Evolutionary conservation across 1,139 yeast species (phyloP), one percentile per base, ranked within the genome.

Genomic region (Zygosaccharomyces pseudobailii): DNA sequence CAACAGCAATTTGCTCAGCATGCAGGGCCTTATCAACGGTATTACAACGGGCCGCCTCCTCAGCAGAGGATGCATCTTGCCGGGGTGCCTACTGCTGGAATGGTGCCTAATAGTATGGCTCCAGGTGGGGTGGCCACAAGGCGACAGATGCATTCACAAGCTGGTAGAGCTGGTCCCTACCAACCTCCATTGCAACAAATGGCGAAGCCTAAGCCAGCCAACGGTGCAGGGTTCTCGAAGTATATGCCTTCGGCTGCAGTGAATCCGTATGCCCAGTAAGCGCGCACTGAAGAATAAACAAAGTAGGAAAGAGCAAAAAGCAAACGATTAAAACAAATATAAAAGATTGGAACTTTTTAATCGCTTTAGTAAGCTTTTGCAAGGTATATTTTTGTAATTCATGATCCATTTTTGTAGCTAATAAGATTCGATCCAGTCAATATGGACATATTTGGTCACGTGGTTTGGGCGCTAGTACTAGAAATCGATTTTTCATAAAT

Each of bases 141-240:
- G 17, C 46, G 38, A n/a, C 43, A 38, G 22, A 37, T 42, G 45
- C 22, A 39, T 22, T 36, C 47, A 19, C 35, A 36, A 24, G 47
- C 38, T 23, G 45, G 49, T 44, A 40, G 46, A 47, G 46, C 42
- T 40, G 53, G 50, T 37, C 42, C 50, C 42, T 46, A 44, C 40
- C 47, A 42, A 9, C 42, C 44, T 31, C 36, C 45, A 25, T 33
- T 27, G 23, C 41, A 35, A 10, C 48, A 37, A 25, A 33, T 20
- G 20, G 43, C 40, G 7, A 52, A 49, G 13, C 45, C 54, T 19
- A 50, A 50, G 20, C 44, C 53, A 8, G 50, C 58, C 2, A 47
- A 50, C 21, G 34, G 42, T 13, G 59, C 55, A n/a, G 66, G 66
- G 1, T 62, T 59, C 48, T 56, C 66, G 9, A 65, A 59, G 34